Percentiles rank a stretch among this genome's conserved stretches.
Conservation (phyloP, 371 early-diverging fungal genomes). For the Conidiobolus incongruus region DNA sequence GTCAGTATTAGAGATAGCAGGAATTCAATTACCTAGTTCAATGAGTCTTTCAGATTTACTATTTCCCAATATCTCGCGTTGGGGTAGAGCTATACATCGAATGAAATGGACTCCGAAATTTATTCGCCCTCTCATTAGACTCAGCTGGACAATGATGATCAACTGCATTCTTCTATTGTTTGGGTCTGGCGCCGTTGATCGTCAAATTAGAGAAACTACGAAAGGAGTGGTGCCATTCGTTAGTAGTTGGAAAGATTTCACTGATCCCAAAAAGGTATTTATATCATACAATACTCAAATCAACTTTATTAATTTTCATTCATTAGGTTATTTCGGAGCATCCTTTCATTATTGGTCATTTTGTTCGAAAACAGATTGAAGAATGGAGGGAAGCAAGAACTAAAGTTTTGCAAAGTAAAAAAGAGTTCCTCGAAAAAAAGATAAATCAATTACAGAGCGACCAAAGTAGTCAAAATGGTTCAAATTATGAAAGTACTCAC, state of each 20-base stretch:
- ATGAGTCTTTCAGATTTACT: neutral
- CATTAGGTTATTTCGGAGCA: slow-evolving; percentile 3
- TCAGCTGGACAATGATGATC: slow-evolving; percentile 1
- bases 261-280: slow-evolving; percentile 5
- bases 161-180: slow-evolving; percentile 4
- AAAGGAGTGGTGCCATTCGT: slow-evolving; percentile 3
- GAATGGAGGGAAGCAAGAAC: slow-evolving; percentile 3
- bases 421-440: neutral
- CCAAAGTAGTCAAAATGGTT: neutral
- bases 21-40: slow-evolving; percentile 4
- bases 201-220: neutral
- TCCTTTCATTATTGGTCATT: slow-evolving; percentile 7
- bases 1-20: slow-evolving; percentile 4
- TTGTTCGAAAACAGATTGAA: slow-evolving; percentile 4
- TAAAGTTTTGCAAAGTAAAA: neutral
- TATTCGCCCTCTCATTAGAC: neutral
- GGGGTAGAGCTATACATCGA: neutral
- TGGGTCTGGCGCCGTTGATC: slow-evolving; percentile 5
- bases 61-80: neutral
- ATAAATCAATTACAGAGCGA: neutral
- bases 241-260: slow-evolving; percentile 2
- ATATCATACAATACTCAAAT: too few species aligned
- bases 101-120: slow-evolving; percentile 3
- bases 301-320: neutral
- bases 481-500: too few species aligned